phyloP scores from a whole-genome alignment of 2,329 filamentous ascomycete species.

The Mariannaea sp. region DNA sequence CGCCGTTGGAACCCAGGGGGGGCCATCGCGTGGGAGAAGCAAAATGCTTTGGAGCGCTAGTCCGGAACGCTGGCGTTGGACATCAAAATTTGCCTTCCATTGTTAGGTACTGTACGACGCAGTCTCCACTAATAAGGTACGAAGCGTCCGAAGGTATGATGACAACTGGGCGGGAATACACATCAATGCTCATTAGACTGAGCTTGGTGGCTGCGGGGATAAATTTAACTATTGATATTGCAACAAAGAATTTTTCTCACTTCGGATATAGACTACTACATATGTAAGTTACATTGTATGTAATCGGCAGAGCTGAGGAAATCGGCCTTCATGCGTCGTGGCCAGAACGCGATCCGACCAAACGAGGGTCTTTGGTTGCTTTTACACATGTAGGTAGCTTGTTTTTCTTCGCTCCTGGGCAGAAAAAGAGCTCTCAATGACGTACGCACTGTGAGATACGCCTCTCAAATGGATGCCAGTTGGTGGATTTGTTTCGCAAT shows the following conservation, averaged over 20 bases:
- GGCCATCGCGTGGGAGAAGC: conserved; percentile 26
- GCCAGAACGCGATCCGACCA: not conserved
- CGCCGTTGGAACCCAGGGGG: conserved; percentile 25
- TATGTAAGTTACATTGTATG: no score
- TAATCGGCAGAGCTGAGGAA: no score
- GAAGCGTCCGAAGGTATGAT: conserved; percentile 3
- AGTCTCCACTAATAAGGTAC: conserved; percentile 17
- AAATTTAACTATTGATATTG: conserved; percentile 1
- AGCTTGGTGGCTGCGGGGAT: conserved; percentile 1
- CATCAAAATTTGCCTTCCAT: conserved; percentile 23
- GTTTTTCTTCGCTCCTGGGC: conserved; percentile 20
- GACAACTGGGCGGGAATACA: conserved; percentile 9
- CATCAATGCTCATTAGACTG: conserved; percentile 7
- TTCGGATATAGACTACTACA: no score
- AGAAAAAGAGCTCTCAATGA: conserved; percentile 22
- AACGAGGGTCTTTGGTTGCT: conserved; percentile 9
- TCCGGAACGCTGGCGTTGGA: conserved; percentile 27
- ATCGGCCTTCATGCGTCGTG: no score
- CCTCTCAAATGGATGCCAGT: conserved; percentile 10
- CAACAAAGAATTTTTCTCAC: not conserved
- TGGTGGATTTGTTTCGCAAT: conserved; percentile 15
- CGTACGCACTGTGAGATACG: conserved; percentile 26
- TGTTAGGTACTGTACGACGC: no score
- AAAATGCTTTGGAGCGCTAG: conserved; percentile 25
- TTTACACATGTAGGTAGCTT: conserved; percentile 17